These are phyloP conservation scores for Acanthamoeba quina DNA, from an alignment of 208 protist species.

Conservation along the genomic window DNA sequence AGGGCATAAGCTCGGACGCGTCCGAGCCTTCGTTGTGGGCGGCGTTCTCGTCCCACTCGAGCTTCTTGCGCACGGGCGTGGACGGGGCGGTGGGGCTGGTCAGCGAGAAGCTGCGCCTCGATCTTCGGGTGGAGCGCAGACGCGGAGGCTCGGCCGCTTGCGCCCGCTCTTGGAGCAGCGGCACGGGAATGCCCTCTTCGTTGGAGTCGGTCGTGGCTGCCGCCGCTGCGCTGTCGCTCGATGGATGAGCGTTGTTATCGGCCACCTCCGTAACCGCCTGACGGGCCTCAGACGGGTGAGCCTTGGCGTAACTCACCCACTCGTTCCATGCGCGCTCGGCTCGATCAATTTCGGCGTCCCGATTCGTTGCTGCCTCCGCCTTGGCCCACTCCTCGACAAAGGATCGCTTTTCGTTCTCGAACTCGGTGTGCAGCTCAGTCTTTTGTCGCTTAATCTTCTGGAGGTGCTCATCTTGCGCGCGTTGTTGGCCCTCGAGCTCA, in stretches of 20 bases:
- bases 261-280: background rate
- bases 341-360: background rate
- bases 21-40: background rate
- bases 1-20: background rate
- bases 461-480: background rate
- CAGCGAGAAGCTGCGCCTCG: conserved; percentile 22
- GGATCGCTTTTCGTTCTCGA: background rate
- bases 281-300: background rate
- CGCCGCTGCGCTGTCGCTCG: background rate
- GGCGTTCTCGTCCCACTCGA: conserved; percentile 10
- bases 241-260: too few relatives aligned
- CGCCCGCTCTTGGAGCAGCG: background rate
- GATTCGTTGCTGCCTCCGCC: background rate
- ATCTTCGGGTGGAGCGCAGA: background rate
- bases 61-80: conserved; percentile 22
- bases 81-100: conserved; percentile 11
- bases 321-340: conserved; percentile 20
- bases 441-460: background rate
- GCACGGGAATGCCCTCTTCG: conserved; percentile 8
- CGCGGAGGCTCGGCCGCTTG: conserved; percentile 28
- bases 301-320: background rate
- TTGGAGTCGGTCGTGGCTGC: background rate
- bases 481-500: background rate
- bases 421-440: background rate
- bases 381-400: background rate